A percentile compares a stretch with the other conserved stretches of the same genome.
Evolutionary conservation across 345 rosid species (phyloP).

Genomic region (Syzygium aromaticum): DNA sequence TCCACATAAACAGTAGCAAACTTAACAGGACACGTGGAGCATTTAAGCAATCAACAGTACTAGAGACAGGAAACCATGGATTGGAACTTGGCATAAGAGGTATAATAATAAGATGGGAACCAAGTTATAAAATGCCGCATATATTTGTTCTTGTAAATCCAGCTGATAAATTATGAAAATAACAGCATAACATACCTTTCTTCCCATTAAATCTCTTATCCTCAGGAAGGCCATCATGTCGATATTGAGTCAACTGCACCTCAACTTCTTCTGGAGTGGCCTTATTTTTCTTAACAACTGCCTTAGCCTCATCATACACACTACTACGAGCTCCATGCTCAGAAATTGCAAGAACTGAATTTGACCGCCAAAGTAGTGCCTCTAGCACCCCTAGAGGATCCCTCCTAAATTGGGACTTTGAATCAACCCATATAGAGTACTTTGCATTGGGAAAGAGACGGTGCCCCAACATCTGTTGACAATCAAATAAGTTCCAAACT

Average conservation of each 20-base stretch:
- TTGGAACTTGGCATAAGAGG: not conserved
- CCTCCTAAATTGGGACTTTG: conserved; percentile 94
- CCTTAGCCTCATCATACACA: conserved; percentile 89
- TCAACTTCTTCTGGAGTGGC: conserved; percentile 91
- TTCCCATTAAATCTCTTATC: conserved; percentile 73
- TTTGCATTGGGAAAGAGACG: conserved; percentile 75
- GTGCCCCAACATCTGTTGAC: conserved; percentile 78
- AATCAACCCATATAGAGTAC: conserved; percentile 95
- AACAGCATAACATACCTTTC: conserved; percentile 39
- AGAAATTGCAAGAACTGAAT: conserved; percentile 81
- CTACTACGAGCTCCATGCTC: conserved; percentile 97
- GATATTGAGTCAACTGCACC: conserved; percentile 65
- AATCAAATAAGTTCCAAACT: conserved; percentile 1
- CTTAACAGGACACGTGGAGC: not conserved
- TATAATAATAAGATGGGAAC: not conserved
- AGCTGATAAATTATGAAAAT: not conserved
- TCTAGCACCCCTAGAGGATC: conserved; percentile 89
- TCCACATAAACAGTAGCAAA: not conserved
- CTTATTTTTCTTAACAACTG: conserved; percentile 82
- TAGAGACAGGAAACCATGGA: not conserved
- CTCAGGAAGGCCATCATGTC: conserved; percentile 58
- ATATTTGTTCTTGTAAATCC: not conserved
- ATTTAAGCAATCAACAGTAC: not conserved
- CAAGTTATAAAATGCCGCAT: not conserved
- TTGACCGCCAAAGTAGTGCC: conserved; percentile 87